Conservation (phyloP, 2,329 filamentous ascomycete species). For the Aspergillus chevalieri region DNA sequence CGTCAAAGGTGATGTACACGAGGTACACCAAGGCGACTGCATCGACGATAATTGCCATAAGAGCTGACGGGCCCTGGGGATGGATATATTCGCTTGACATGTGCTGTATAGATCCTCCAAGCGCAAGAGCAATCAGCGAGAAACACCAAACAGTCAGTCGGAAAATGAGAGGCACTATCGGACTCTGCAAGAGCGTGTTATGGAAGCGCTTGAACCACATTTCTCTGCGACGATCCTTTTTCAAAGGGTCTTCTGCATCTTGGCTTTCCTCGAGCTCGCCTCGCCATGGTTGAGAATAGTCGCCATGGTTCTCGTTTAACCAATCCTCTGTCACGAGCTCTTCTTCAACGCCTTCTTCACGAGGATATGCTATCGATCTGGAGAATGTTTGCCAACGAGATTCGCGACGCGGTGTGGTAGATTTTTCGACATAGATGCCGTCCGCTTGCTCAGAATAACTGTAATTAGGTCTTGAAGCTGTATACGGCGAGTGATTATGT, state of each 20-base stretch:
- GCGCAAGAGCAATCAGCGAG: conserved; percentile 71
- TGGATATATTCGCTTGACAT: conserved; percentile 45
- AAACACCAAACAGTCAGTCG: conserved; percentile 77
- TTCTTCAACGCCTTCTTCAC: conserved; percentile 27
- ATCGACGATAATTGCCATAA: conserved; percentile 86
- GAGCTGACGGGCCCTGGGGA: conserved; percentile 65
- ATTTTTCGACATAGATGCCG: conserved; percentile 2
- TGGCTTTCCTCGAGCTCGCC: conserved; percentile 44
- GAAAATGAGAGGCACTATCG: conserved; percentile 78
- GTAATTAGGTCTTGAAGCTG: conserved; percentile 19
- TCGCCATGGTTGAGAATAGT: conserved; percentile 49
- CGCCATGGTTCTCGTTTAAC: conserved; percentile 39
- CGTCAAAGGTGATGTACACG: conserved; percentile 89
- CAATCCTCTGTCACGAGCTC: conserved; percentile 42
- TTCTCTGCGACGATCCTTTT: conserved; percentile 46
- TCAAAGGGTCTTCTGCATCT: conserved; percentile 45
- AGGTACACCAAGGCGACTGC: conserved; percentile 84
- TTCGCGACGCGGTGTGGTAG: conserved; percentile 21
- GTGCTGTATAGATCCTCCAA: conserved; percentile 69
- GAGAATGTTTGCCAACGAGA: conserved; percentile 45
- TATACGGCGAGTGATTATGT: conserved; percentile 39
- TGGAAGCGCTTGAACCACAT: conserved; percentile 57
- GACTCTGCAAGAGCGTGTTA: conserved; percentile 67
- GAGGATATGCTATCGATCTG: conserved; percentile 38
- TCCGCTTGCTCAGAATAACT: conserved; percentile 4